Conservation (phyloP, 2,329 filamentous ascomycete genomes). For the Fusarium begoniae region DNA sequence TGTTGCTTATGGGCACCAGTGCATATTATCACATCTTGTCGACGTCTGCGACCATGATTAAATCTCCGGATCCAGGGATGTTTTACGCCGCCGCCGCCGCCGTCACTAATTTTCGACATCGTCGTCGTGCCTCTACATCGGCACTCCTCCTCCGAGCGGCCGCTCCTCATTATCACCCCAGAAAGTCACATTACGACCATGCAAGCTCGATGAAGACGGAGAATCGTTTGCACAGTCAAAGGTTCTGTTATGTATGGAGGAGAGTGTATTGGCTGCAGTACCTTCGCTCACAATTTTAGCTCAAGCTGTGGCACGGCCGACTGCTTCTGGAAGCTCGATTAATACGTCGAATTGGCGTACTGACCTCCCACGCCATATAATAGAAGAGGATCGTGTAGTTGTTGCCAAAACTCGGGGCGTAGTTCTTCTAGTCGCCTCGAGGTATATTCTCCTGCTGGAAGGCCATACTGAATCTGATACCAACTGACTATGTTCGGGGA, state of each 20-base stretch:
- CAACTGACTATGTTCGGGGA: slow-evolving; percentile 10
- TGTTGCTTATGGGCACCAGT: slow-evolving; percentile 1
- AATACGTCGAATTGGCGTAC: not conserved
- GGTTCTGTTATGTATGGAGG: not conserved
- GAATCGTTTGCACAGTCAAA: slow-evolving; percentile 24
- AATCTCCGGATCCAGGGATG: slow-evolving; percentile 27
- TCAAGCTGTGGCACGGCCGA: slow-evolving; percentile 23
- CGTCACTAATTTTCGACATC: slow-evolving; percentile 9
- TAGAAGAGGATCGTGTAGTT: not conserved
- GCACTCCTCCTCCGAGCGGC: slow-evolving; percentile 25
- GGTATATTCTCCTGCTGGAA: not conserved
- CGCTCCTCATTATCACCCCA: slow-evolving; percentile 19
- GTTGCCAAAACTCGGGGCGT: not conserved
- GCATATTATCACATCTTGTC: slow-evolving; percentile 21
- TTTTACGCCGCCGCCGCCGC: not conserved
- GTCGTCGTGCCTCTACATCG: slow-evolving; percentile 5
- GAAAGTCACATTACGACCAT: slow-evolving; percentile 17
- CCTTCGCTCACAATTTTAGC: slow-evolving; percentile 16
- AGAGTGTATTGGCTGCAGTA: not conserved
- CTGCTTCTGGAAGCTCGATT: slow-evolving; percentile 19
- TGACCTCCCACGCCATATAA: not conserved
- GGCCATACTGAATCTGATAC: slow-evolving; percentile 4
- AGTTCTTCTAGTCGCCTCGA: not conserved
- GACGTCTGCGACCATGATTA: slow-evolving; percentile 18
- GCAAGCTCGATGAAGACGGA: slow-evolving; percentile 25